These are phyloP conservation scores for Fusarium incarnatum DNA, from an alignment of 2,329 filamentous ascomycete species.

Conservation along the genomic window DNA sequence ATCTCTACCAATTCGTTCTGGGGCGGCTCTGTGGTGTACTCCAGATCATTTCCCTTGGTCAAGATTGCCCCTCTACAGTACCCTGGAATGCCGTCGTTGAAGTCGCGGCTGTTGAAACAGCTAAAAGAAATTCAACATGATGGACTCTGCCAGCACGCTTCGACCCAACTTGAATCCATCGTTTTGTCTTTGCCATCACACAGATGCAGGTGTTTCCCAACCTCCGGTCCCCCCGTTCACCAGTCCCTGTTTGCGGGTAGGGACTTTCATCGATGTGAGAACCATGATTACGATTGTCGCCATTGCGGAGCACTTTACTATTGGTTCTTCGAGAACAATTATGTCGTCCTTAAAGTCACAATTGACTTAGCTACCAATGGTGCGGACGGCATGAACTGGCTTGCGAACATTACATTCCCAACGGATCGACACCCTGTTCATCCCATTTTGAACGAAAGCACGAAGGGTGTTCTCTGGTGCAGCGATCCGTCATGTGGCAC, in stretches of 20 bases:
- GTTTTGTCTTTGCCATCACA: background rate
- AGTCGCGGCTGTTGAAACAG: background rate
- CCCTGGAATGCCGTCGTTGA: background rate
- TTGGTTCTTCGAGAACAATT: background rate
- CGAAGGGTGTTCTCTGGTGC: conserved; percentile 14
- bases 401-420: conserved; percentile 1
- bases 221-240: background rate
- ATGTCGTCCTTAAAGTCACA: background rate
- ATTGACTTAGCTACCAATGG: fast-evolving
- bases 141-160: conserved; percentile 12
- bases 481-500: conserved; percentile 6
- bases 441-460: conserved; percentile 5
- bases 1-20: too few species aligned
- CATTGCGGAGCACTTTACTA: background rate
- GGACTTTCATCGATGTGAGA: too few species aligned
- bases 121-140: background rate
- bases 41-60: background rate
- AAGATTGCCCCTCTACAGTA: background rate
- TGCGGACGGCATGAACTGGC: background rate
- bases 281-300: background rate
- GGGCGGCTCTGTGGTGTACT: fast-evolving
- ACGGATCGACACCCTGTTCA: background rate
- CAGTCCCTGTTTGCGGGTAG: too few species aligned
- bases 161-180: background rate
- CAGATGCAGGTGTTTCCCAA: conserved; percentile 8